A percentile compares a stretch with the other conserved stretches of the same genome.
Conservation (phyloP, 1,284 basidiomycete species). For the Fomitiporia mediterranea region DNA sequence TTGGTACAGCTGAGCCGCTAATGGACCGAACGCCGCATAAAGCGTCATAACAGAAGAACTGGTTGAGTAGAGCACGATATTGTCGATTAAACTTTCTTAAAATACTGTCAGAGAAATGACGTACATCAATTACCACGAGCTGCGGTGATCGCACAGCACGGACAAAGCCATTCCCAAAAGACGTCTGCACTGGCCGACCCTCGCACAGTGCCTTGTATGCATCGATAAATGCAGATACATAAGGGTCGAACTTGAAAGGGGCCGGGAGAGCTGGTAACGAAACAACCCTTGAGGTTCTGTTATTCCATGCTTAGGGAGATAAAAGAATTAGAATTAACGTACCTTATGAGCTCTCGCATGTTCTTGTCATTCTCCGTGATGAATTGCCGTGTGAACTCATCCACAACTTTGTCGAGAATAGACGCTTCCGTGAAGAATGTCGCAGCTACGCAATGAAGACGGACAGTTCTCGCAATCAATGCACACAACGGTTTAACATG, state of each 20-base stretch:
- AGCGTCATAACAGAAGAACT: constrained; percentile 12
- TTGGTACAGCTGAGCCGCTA: constrained; percentile 10
- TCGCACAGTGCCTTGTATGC: background rate
- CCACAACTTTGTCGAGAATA: background rate
- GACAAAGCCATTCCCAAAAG: background rate
- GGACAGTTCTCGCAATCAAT: constrained; percentile 1
- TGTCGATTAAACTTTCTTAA: background rate
- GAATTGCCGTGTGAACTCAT: background rate
- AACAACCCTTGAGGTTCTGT: constrained; percentile 1
- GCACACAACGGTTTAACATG: constrained; percentile 11
- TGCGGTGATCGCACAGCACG: constrained; percentile 2
- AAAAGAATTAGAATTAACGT: background rate
- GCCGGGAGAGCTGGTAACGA: background rate
- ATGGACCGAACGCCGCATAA: constrained; percentile 1
- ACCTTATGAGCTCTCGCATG: constrained; percentile 5
- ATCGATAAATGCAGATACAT: constrained; percentile 2
- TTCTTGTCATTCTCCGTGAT: background rate
- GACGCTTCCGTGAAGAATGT: constrained; percentile 1
- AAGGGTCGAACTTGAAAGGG: background rate
- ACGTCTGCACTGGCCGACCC: background rate
- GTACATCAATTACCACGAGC: constrained; percentile 14
- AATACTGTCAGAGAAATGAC: background rate
- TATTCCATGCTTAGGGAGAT: background rate
- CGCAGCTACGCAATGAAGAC: background rate
- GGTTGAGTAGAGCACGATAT: background rate